These are phyloP conservation scores for Leccinum fallax DNA, from an alignment of 1,284 basidiomycete species.

Conservation along the genomic window DNA sequence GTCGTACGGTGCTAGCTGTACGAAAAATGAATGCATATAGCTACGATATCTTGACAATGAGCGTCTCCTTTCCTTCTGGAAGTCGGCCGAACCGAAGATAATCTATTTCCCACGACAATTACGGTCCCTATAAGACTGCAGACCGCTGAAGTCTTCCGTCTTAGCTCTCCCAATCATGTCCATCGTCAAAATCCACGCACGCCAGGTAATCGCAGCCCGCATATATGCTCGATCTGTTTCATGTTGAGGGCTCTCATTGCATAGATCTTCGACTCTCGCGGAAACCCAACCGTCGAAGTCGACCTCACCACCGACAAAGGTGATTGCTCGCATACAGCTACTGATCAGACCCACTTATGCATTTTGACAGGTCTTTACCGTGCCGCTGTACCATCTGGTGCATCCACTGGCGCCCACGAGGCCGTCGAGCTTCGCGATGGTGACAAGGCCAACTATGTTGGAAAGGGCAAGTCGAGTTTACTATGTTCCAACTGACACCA, in stretches of 20 bases:
- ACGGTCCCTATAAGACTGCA: conserved; percentile 28
- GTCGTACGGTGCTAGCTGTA: background rate
- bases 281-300: conserved; percentile 96
- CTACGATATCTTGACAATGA: background rate
- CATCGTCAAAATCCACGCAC: conserved; percentile 84
- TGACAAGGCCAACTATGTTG: conserved; percentile 91
- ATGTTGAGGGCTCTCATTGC: conserved; percentile 11
- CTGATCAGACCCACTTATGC: conserved; percentile 9
- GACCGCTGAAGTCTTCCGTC: conserved; percentile 14
- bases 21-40: background rate
- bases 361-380: conserved; percentile 80
- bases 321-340: conserved; percentile 36
- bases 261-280: conserved; percentile 98
- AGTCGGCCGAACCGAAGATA: conserved; percentile 20
- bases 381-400: conserved; percentile 96
- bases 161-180: conserved; percentile 65
- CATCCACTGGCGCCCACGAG: conserved; percentile 98
- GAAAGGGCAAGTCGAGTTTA: conserved; percentile 72
- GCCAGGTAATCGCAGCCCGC: conserved; percentile 62
- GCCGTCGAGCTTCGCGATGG: conserved; percentile 98
- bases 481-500: background rate
- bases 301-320: conserved; percentile 89
- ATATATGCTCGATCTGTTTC: conserved; percentile 10
- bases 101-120: conserved; percentile 37
- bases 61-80: background rate